Conservation (phyloP, 2,329 filamentous ascomycete species). For the Aspergillus sclerotialis region DNA sequence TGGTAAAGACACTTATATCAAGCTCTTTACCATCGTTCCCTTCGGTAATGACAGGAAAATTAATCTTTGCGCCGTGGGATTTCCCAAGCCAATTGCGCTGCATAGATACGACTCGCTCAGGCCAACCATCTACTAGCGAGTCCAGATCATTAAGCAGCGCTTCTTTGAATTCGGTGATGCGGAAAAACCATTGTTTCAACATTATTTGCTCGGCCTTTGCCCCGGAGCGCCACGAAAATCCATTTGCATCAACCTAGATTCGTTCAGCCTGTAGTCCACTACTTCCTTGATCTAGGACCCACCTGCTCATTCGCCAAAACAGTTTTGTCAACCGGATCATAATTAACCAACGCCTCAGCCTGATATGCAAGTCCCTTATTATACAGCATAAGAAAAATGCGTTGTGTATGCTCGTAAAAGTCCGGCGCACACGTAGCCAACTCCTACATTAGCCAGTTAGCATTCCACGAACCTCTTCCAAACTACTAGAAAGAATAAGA, state of each 20-base stretch:
- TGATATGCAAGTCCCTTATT: constrained; percentile 73
- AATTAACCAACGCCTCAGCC: constrained; percentile 78
- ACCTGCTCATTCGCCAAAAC: constrained; percentile 84
- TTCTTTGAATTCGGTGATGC: constrained; percentile 72
- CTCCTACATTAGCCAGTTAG: constrained; percentile 50
- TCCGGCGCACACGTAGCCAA: constrained; percentile 73
- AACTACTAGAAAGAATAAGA: neutral
- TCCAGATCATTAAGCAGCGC: constrained; percentile 65
- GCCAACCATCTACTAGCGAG: constrained; percentile 63
- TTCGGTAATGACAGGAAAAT: constrained; percentile 55
- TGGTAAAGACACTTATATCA: constrained; percentile 70
- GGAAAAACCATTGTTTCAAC: constrained; percentile 85
- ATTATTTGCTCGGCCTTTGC: constrained; percentile 73
- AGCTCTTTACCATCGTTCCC: constrained; percentile 18
- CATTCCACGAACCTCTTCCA: constrained; percentile 1
- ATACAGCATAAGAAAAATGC: constrained; percentile 71
- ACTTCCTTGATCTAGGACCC: constrained; percentile 2
- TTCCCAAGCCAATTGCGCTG: constrained; percentile 85
- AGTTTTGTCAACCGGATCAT: constrained; percentile 81
- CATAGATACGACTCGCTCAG: constrained; percentile 73
- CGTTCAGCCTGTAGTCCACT: too few relatives aligned
- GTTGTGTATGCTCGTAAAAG: constrained; percentile 87
- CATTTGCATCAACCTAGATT: constrained; percentile 68
- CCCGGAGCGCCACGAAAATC: constrained; percentile 79
- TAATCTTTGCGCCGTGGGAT: constrained; percentile 64